phyloP scores from a whole-genome alignment of 345 rosid species.

The Turritis glabra region DNA sequence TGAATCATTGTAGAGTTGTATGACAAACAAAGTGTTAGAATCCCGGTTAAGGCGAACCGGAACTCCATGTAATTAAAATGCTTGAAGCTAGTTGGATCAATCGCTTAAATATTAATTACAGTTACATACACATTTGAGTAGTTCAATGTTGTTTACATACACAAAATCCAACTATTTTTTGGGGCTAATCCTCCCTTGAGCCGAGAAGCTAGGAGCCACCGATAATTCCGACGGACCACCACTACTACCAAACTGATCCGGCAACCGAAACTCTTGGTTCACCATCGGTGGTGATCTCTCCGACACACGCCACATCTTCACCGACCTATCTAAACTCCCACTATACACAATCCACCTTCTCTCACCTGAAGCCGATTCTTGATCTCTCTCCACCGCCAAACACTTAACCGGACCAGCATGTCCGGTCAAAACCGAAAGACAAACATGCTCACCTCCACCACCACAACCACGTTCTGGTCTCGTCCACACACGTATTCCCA shows the following conservation, averaged over 20 bases:
- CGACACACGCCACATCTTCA: constrained; percentile 84
- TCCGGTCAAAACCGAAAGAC: constrained; percentile 66
- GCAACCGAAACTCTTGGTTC: constrained; percentile 3
- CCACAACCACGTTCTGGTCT: constrained; percentile 41
- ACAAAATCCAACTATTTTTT: constrained; percentile 2
- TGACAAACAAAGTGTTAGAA: neutral
- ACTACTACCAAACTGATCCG: constrained; percentile 13
- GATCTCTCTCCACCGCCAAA: constrained; percentile 71
- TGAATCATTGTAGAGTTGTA: neutral
- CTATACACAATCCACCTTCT: constrained; percentile 80
- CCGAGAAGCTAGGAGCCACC: constrained; percentile 47
- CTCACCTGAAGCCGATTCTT: constrained; percentile 46
- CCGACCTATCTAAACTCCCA: constrained; percentile 89
- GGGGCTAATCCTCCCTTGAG: constrained; percentile 45
- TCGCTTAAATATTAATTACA: neutral
- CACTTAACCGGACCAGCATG: constrained; percentile 91
- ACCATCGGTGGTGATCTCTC: constrained; percentile 54
- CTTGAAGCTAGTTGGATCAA: neutral
- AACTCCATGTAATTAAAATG: neutral
- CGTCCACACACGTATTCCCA: constrained; percentile 79
- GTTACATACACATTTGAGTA: constrained; percentile 7
- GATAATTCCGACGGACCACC: constrained; percentile 8
- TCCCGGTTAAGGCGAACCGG: neutral
- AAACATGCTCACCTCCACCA: constrained; percentile 47
- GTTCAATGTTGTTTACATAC: neutral